Evolutionary conservation across 108 stramenopile species (phyloP), one percentile per base, ranked within the genome.

Genomic region (Fistulifera solaris): DNA sequence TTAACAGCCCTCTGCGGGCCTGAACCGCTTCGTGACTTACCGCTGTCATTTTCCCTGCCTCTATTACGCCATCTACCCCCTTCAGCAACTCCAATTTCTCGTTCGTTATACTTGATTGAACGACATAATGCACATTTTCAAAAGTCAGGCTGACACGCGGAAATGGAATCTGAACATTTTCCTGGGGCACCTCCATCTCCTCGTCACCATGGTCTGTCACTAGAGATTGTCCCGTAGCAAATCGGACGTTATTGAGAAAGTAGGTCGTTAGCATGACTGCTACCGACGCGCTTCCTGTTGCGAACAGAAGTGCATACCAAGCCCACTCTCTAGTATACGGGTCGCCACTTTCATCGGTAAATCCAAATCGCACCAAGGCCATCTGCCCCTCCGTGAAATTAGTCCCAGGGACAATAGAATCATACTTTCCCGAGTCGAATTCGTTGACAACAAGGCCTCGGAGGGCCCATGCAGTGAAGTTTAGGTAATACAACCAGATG

Each of bases 21-120:
- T n/a, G n/a, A n/a, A n/a, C n/a, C n/a, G n/a, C n/a, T n/a, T n/a
- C n/a, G n/a, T n/a, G 45, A 35, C 31, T 35, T 35, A 35, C 31
- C 22, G 81, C 81, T 16, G 81, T 83, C 78, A 83, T 76, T 47
- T 77, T 75, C n/a, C 81, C 81, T 19, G 78, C 66, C 38, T 66
- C 66, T 46, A 83, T 55, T 41, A 77, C 61, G 12, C 81, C 81
- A 60, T 61, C 66, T 1, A 79, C 58, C 11, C 78, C 77, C 48
- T 83, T 83, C 19, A 83, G 49, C 4, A 83, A 47, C 52, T 72
- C 68, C 38, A 83, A 54, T 27, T 76, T 65, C 27, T 83, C 81
- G n/a, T 77, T 69, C n/a, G 65, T 57, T 21, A 62, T 77, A 5
- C 75, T 76, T 21, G 77, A 57, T 24, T 45, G 75, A 50, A 82